phyloP scores from a whole-genome alignment of 768 basidiomycete species.

The Austroboletus festivus region DNA sequence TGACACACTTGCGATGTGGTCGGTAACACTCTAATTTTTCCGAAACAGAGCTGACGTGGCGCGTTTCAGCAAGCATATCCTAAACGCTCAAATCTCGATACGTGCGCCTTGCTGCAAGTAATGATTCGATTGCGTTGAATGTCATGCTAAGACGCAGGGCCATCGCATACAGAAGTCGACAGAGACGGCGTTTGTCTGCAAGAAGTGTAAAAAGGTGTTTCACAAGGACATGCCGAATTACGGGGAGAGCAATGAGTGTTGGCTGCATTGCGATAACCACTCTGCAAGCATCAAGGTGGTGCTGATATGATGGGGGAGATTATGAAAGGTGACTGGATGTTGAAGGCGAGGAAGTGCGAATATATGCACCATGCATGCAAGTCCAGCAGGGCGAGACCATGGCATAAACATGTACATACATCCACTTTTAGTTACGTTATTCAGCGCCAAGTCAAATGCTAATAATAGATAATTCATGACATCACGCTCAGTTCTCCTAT shows the following conservation, averaged over 20 bases:
- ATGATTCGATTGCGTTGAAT: conserved; percentile 97
- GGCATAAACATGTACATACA: no score
- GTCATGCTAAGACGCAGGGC: conserved; percentile 81
- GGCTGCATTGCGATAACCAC: conserved; percentile 97
- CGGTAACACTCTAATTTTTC: conserved; percentile 8
- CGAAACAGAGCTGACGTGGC: background rate
- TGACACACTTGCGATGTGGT: conserved; percentile 26
- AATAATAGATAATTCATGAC: no score
- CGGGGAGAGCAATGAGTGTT: conserved; percentile 97
- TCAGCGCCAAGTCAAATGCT: no score
- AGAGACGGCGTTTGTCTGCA: conserved; percentile 85
- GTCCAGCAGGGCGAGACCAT: no score
- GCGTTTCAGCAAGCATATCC: conserved; percentile 77
- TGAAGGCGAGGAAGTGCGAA: conserved; percentile 87
- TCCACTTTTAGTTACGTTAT: no score
- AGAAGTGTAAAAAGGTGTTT: conserved; percentile 94
- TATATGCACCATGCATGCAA: no score
- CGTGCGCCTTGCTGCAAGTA: conserved; percentile 96
- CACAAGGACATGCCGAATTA: conserved; percentile 89
- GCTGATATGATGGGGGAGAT: no score
- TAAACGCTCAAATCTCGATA: conserved; percentile 95
- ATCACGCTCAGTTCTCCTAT: no score
- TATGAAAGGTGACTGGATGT: no score
- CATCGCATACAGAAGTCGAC: conserved; percentile 70
- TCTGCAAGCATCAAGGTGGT: conserved; percentile 61